Percentiles rank a stretch among this genome's conserved stretches.
These are phyloP conservation scores for Saxophila tyrrhenica DNA, from an alignment of 495 filamentous ascomycete species.

Conservation along the genomic window DNA sequence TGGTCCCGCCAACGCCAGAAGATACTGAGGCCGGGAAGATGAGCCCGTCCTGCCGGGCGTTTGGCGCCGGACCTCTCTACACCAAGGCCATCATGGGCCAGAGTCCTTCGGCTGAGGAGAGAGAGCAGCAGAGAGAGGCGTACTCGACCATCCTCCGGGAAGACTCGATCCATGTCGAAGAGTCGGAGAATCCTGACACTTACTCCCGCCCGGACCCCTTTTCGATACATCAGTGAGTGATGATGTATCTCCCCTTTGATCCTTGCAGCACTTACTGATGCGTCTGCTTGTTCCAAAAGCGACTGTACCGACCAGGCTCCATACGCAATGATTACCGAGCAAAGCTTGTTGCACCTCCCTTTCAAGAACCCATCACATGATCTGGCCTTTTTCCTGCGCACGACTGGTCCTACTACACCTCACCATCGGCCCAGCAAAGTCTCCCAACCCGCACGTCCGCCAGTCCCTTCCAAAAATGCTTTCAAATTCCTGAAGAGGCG, in stretches of 20 bases:
- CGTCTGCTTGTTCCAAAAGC: too few relatives aligned
- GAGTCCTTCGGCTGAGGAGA: constrained; percentile 4
- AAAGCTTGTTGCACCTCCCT: constrained; percentile 5
- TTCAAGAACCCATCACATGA: background rate
- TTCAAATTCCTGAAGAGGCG: constrained; percentile 9
- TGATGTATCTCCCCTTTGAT: background rate
- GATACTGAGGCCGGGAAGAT: constrained; percentile 7
- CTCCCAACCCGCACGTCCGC: background rate
- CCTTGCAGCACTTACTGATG: background rate
- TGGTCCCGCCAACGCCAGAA: background rate
- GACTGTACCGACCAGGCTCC: constrained; percentile 15
- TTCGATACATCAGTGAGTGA: constrained; percentile 8
- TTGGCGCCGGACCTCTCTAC: constrained; percentile 9
- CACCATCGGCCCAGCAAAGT: constrained; percentile 15
- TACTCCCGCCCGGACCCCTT: constrained; percentile 8
- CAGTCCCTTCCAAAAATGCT: constrained; percentile 2
- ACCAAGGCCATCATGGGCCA: constrained; percentile 15
- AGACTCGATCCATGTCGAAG: constrained; percentile 11
- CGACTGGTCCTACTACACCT: constrained; percentile 10
- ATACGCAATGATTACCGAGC: constrained; percentile 9
- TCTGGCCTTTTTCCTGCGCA: constrained; percentile 11
- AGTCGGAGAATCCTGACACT: background rate
- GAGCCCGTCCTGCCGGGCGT: background rate
- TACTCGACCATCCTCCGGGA: constrained; percentile 9
- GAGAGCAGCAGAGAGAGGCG: constrained; percentile 2